These are phyloP conservation scores for Erodium chrysanthum DNA, from an alignment of 441 rosid genomes.

Conservation along the genomic window DNA sequence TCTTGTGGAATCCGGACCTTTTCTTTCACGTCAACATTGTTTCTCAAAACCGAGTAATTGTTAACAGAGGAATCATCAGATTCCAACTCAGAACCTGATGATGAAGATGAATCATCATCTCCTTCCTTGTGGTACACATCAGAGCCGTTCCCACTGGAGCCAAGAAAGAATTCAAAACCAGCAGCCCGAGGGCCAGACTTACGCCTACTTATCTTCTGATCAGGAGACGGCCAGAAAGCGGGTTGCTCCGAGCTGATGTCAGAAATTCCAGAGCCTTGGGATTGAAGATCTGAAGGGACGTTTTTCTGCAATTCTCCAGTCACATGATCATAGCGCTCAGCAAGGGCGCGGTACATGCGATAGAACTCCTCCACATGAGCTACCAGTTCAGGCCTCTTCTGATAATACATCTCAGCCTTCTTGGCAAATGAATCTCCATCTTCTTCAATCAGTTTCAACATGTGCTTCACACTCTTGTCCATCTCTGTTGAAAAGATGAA, in stretches of 20 bases:
- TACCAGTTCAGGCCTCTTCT: conserved; percentile 70
- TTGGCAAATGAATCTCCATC: conserved; percentile 87
- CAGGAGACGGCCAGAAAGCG: conserved; percentile 34
- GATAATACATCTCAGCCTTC: conserved; percentile 87
- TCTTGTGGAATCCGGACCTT: conserved; percentile 42
- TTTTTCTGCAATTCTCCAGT: conserved; percentile 67
- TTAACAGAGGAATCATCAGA: conserved; percentile 67
- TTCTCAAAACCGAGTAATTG: conserved; percentile 42
- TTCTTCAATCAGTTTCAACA: conserved; percentile 80
- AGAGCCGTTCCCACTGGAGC: conserved; percentile 47
- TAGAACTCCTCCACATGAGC: conserved; percentile 73
- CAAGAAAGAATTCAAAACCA: conserved; percentile 74
- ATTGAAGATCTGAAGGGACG: conserved; percentile 58
- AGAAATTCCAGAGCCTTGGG: conserved; percentile 57
- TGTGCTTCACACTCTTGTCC: conserved; percentile 64
- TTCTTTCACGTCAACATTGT: conserved; percentile 45
- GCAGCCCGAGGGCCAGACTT: conserved; percentile 75
- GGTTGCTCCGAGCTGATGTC: conserved; percentile 42
- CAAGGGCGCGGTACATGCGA: conserved; percentile 74
- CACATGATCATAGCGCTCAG: conserved; percentile 80
- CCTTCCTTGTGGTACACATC: conserved; percentile 57
- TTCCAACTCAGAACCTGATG: conserved; percentile 47
- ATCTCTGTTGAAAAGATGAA: conserved; percentile 34
- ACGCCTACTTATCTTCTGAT: conserved; percentile 30
- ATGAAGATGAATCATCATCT: conserved; percentile 52